Evolutionary conservation across 2,329 filamentous ascomycete genomes (phyloP).

Genomic region (Chlorencoelia australis): DNA sequence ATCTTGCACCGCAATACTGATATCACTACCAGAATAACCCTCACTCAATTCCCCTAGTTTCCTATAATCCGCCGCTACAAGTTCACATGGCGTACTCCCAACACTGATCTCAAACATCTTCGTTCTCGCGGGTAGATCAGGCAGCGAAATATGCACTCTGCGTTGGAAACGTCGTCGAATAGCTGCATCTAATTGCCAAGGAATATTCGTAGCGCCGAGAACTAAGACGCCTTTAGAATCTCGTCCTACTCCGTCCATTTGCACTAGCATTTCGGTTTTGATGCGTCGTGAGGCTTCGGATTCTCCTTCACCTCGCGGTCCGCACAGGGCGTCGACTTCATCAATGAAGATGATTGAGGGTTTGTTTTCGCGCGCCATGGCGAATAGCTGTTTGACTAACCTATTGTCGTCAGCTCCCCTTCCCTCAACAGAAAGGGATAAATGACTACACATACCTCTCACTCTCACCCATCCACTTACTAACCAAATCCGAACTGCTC

Average conservation of each 20-base stretch:
- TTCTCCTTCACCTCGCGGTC: conserved; percentile 86
- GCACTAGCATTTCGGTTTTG: conserved; percentile 95
- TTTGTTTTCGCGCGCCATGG: conserved; percentile 96
- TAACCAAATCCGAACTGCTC: conserved; percentile 91
- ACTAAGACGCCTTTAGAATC: conserved; percentile 92
- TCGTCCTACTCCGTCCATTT: conserved; percentile 98
- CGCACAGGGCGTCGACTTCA: conserved; percentile 93
- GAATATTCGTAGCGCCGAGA: conserved; percentile 93
- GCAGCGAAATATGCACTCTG: conserved; percentile 88
- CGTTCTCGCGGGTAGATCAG: conserved; percentile 76
- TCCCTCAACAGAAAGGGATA: too few species aligned
- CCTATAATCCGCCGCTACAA: conserved; percentile 69
- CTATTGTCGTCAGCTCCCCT: conserved; percentile 9
- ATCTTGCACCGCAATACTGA: conserved; percentile 88
- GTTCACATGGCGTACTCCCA: conserved; percentile 82
- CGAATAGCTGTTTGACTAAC: conserved; percentile 92
- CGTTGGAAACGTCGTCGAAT: conserved; percentile 94
- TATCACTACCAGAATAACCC: conserved; percentile 94
- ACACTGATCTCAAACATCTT: conserved; percentile 78
- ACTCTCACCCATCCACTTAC: conserved; percentile 99
- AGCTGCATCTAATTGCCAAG: conserved; percentile 94
- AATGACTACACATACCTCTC: conserved; percentile 56
- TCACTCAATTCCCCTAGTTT: conserved; percentile 74
- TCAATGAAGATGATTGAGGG: conserved; percentile 98
- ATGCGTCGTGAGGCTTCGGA: conserved; percentile 95